phyloP scores from a whole-genome alignment of 2,329 filamentous ascomycete genomes.

The Rutstroemia sydowiana region DNA sequence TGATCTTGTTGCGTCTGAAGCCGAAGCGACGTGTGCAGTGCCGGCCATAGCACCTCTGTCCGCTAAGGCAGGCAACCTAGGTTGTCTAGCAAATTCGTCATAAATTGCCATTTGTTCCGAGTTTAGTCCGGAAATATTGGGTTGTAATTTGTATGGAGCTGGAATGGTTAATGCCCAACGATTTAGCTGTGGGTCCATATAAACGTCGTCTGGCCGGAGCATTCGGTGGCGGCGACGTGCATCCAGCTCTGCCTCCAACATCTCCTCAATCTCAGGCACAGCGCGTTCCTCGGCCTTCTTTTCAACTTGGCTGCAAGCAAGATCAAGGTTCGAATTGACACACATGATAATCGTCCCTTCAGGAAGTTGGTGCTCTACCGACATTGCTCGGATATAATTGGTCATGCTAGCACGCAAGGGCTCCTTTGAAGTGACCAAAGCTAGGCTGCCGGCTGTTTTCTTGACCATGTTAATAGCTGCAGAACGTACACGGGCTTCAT shows the following conservation, averaged over 20 bases:
- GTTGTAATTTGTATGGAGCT: constrained; percentile 81
- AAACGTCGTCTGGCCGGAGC: constrained; percentile 73
- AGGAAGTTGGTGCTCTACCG: constrained; percentile 65
- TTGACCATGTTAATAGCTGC: constrained; percentile 93
- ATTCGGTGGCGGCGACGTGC: constrained; percentile 68
- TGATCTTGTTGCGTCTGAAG: constrained; percentile 53
- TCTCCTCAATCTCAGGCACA: constrained; percentile 87
- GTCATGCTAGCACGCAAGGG: constrained; percentile 93
- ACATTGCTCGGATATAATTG: constrained; percentile 80
- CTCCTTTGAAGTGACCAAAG: constrained; percentile 96
- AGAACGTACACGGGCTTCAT: constrained; percentile 77
- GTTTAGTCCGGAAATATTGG: constrained; percentile 66
- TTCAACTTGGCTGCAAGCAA: constrained; percentile 89
- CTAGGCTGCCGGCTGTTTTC: constrained; percentile 85
- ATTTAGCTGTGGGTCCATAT: constrained; percentile 73
- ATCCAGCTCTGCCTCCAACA: constrained; percentile 76
- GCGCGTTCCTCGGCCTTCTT: constrained; percentile 92
- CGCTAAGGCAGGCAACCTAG: constrained; percentile 45
- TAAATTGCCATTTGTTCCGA: constrained; percentile 92
- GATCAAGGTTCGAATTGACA: constrained; percentile 93
- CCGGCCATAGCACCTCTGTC: constrained; percentile 40
- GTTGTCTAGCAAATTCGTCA: constrained; percentile 87
- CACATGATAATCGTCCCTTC: constrained; percentile 98
- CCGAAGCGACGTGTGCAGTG: constrained; percentile 47
- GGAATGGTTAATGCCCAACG: constrained; percentile 93